phyloP scores from a whole-genome alignment of 2,329 filamentous ascomycete genomes.

The Colletotrichum nymphaeae region DNA sequence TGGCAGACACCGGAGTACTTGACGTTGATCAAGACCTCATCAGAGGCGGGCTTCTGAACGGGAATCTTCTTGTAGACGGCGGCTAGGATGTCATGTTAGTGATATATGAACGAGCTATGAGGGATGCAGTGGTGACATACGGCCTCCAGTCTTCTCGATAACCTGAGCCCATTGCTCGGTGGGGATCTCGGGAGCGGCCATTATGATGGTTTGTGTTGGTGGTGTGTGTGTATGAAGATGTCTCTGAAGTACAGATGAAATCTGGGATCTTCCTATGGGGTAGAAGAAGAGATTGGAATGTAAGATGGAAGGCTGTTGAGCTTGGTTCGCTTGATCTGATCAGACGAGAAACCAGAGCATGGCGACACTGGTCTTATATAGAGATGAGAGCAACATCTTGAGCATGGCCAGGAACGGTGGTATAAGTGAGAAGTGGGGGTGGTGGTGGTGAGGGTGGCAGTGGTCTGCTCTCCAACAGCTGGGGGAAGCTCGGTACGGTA shows the following conservation, averaged over 20 bases:
- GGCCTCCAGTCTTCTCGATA: conserved; percentile 82
- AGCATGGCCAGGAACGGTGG: background rate
- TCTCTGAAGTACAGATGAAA: background rate
- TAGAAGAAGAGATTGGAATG: conserved; percentile 11
- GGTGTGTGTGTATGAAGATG: background rate
- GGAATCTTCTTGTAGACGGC: conserved; percentile 83
- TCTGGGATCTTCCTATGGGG: conserved; percentile 6
- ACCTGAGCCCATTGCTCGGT: conserved; percentile 93
- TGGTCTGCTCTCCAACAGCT: background rate
- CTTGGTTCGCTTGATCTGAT: conserved; percentile 27
- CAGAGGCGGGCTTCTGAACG: conserved; percentile 82
- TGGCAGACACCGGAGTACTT: conserved; percentile 93
- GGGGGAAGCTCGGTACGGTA: conserved; percentile 5
- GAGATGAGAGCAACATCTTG: conserved; percentile 24
- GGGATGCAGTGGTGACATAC: conserved; percentile 53
- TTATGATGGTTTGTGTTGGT: conserved; percentile 4
- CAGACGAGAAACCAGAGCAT: conserved; percentile 7
- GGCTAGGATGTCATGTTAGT: conserved; percentile 51
- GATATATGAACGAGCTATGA: conserved; percentile 21
- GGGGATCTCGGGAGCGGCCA: conserved; percentile 63
- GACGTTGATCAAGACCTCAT: conserved; percentile 93
- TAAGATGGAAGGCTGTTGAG: conserved; percentile 20
- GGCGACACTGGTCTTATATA: conserved; percentile 29
- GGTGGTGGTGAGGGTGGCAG: background rate
- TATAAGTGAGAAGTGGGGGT: conserved; percentile 23